Percentiles rank a stretch among this genome's conserved stretches.
These are phyloP conservation scores for Solanum phureja DNA, from an alignment of 257 asterid genomes.

Conservation along the genomic window DNA sequence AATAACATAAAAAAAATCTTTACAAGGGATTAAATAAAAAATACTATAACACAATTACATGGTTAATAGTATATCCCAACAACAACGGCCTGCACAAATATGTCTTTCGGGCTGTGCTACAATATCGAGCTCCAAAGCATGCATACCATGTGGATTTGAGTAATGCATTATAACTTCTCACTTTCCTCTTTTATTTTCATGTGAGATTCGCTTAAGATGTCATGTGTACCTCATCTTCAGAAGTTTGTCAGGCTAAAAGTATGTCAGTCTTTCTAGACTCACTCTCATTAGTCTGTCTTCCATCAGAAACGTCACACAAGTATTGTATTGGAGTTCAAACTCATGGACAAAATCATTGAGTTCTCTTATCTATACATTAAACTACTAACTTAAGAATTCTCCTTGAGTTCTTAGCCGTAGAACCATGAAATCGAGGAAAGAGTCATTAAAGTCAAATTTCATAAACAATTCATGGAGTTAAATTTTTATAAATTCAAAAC, in stretches of 20 bases:
- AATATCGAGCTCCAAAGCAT: background rate
- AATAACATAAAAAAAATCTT: no score
- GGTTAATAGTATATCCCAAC: no score
- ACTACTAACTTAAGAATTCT: background rate
- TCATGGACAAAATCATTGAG: background rate
- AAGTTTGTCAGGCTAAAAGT: background rate
- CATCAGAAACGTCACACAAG: background rate
- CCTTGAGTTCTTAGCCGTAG: no score
- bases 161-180: background rate
- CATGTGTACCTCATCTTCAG: background rate
- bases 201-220: background rate
- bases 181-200: background rate
- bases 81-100: rapidly evolving
- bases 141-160: background rate
- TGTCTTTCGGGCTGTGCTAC: background rate
- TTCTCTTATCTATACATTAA: background rate
- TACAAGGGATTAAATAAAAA: no score
- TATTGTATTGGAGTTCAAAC: background rate
- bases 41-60: no score
- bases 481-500: no score
- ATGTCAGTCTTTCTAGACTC: background rate
- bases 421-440: no score
- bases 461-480: no score
- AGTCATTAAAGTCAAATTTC: no score
- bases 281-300: background rate